Base-by-base conservation (phyloP, 1,139 yeast species). In the Nakaseomyces glabratus region DNA sequence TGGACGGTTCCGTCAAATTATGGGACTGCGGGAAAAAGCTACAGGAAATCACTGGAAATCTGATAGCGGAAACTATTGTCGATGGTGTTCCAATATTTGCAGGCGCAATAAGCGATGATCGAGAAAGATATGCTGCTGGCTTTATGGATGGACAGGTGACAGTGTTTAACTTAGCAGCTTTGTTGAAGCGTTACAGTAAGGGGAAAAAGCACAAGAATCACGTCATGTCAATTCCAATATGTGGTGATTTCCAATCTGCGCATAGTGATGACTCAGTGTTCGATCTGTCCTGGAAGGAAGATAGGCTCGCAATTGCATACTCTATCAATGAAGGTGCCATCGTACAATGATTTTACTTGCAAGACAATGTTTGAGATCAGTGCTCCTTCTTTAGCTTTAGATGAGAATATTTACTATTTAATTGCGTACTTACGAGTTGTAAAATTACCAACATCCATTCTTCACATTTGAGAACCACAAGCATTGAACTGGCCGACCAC, bases 1-100 rank as follows among this genome's bases (percentile, higher is more conserved):
- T 82, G 57, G 94, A 84, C 44, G 88, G 93, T 1, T 63, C 77
- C 0, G 60, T 79, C 2, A 68, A 81, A 37, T 48, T 82, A 0
- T 85, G 94, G 94, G 72, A 80, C 44, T 26, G 30, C 10, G 30
- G 18, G 4, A 17, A 15, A 17, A 11, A 9, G 6, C 63, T 71
- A 1, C 48, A 59, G 11, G 56, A 55, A 6, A 21, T 20, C 11
- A 17, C 18, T 21, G 76, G 76, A 13, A 50, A 55, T 10, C 45
- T 63, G 14, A 40, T 69, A 4, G 64, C 61, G 8, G 49, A 62
- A 8, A 51, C 65, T 22, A 55, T 63, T 7, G 52, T 66, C n/a
- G 69, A 65, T 32, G 72, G 71, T 5, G 47, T 65, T 4, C 72
- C 82, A 1, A 65, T 80, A 0, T 66, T 77, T 37, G 62, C 65